A percentile compares a stretch with the other conserved stretches of the same genome.
These are phyloP conservation scores for Miamiensis avidus DNA, from an alignment of 169 alveolate species.

Conservation along the genomic window DNA sequence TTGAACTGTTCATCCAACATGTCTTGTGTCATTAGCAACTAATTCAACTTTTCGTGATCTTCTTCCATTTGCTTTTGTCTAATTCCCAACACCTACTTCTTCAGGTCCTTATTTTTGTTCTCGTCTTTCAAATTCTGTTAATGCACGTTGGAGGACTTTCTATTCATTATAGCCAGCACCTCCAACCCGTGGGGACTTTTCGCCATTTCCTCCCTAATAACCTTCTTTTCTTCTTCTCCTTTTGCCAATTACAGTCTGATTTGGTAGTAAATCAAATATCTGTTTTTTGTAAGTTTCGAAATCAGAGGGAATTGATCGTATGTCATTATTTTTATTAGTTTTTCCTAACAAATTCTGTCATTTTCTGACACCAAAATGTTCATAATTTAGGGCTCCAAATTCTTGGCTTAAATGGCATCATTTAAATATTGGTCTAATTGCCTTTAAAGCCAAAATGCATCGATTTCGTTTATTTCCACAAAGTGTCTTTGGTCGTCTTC, in stretches of 20 bases:
- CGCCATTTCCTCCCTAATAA: not conserved
- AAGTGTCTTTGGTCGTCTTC: slow-evolving; percentile 36
- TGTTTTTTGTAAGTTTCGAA: slow-evolving; percentile 92
- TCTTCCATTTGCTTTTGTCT: not conserved
- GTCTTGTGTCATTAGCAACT: slow-evolving; percentile 55
- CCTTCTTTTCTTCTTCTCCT: not conserved
- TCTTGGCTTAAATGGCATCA: slow-evolving; percentile 64
- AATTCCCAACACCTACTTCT: not conserved
- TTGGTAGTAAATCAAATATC: slow-evolving; percentile 92
- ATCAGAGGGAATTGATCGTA: slow-evolving; percentile 62
- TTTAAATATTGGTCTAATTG: slow-evolving; percentile 84
- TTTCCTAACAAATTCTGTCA: slow-evolving; percentile 51
- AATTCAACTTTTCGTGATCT: slow-evolving; percentile 43
- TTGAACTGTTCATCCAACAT: slow-evolving; percentile 53
- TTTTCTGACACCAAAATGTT: slow-evolving; percentile 76
- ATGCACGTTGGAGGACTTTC: not conserved
- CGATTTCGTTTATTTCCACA: slow-evolving; percentile 80
- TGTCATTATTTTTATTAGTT: not conserved
- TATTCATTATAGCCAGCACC: not conserved
- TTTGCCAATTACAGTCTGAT: slow-evolving; percentile 82
- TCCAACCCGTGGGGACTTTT: not conserved
- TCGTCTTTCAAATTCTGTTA: not conserved
- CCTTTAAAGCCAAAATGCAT: slow-evolving; percentile 96
- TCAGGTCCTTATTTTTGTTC: not conserved
- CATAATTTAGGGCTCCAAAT: slow-evolving; percentile 88